phyloP scores from a whole-genome alignment of 2,329 filamentous ascomycete species.

The Colletotrichum sp. region DNA sequence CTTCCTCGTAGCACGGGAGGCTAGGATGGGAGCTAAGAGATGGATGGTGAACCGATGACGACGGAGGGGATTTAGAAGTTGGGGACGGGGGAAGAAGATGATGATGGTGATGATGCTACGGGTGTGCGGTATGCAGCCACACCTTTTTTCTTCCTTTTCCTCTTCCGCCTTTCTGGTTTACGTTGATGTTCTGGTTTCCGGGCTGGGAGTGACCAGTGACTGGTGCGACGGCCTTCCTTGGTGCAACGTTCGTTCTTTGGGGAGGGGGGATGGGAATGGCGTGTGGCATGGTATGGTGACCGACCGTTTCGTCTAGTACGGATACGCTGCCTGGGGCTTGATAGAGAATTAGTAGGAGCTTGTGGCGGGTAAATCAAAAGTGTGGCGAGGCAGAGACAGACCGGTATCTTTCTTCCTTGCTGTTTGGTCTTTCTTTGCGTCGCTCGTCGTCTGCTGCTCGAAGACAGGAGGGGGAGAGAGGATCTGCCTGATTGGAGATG shows the following conservation, averaged over 20 bases:
- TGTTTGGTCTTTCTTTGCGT: neutral
- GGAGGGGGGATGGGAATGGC: neutral
- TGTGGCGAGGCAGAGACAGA: neutral
- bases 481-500: neutral
- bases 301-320: neutral
- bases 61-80: neutral
- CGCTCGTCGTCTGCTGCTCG: neutral
- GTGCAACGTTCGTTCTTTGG: neutral
- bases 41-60: neutral
- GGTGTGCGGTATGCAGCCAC: conserved; percentile 7
- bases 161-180: neutral
- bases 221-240: neutral
- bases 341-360: neutral
- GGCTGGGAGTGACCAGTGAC: neutral
- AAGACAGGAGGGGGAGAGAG: neutral
- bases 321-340: neutral
- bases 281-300: neutral
- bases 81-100: neutral
- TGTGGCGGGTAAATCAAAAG: neutral
- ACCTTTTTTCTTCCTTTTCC: neutral
- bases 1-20: neutral
- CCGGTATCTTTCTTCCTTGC: neutral
- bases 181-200: neutral
- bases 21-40: neutral
- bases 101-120: neutral